These are phyloP conservation scores for Trichoderma harzianum DNA, from an alignment of 2,329 filamentous ascomycete species.

Conservation along the genomic window DNA sequence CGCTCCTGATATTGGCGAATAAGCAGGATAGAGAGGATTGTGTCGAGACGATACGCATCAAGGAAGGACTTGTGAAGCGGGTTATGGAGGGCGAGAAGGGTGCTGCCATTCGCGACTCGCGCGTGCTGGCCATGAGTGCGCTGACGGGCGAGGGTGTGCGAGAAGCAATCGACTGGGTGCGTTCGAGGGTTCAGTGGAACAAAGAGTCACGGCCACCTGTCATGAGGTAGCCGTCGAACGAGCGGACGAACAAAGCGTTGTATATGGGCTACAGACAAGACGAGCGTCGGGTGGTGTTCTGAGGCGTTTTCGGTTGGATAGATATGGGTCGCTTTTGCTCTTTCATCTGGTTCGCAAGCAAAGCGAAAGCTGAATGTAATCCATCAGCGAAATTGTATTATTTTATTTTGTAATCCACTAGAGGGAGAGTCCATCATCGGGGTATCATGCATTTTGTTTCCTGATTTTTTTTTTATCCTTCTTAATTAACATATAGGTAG, in stretches of 20 bases:
- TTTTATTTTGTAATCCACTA: neutral
- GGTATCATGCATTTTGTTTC: slow-evolving; percentile 31
- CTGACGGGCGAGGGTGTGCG: slow-evolving; percentile 81
- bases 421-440: neutral
- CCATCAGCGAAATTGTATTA: slow-evolving; percentile 1
- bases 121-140: slow-evolving; percentile 89
- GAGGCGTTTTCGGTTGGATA: slow-evolving; percentile 13
- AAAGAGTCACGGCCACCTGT: slow-evolving; percentile 88
- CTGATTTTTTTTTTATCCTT: slow-evolving; percentile 15
- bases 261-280: neutral
- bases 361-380: neutral
- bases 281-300: neutral
- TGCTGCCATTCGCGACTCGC: slow-evolving; percentile 78
- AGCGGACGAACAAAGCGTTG: neutral
- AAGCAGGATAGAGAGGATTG: slow-evolving; percentile 98
- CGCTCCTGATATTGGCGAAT: slow-evolving; percentile 87
- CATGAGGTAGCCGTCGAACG: slow-evolving; percentile 65
- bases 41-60: slow-evolving; percentile 94
- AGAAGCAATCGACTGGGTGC: slow-evolving; percentile 96
- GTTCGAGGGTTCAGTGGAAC: slow-evolving; percentile 91
- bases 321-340: neutral
- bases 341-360: slow-evolving; percentile 7
- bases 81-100: slow-evolving; percentile 95
- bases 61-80: slow-evolving; percentile 91
- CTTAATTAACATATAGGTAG: neutral